Percentiles rank a stretch among this genome's conserved stretches.
These are phyloP conservation scores for Populus hybrid DNA, from an alignment of 441 rosid genomes.

Conservation along the genomic window DNA sequence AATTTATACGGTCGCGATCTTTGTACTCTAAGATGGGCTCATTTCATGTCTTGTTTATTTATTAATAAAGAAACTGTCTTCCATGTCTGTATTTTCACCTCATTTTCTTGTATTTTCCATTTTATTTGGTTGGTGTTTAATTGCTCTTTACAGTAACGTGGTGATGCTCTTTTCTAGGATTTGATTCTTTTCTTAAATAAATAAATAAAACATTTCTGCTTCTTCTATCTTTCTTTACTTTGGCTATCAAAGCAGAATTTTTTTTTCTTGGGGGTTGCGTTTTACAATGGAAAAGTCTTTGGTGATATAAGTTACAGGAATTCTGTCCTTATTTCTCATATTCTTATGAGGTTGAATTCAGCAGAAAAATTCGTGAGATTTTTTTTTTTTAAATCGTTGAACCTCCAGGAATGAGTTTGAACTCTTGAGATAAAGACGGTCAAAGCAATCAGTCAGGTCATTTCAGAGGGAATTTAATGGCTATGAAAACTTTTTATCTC, in stretches of 20 bases:
- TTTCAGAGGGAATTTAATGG: slow-evolving; percentile 44
- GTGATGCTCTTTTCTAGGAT: background rate
- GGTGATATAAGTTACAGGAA: background rate
- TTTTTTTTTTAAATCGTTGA: slow-evolving; percentile 4
- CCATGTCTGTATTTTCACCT: background rate
- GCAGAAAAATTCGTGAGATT: slow-evolving; percentile 15
- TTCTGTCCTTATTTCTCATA: background rate
- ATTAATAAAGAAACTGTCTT: background rate
- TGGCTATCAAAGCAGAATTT: background rate
- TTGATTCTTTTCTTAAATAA: background rate
- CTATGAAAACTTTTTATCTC: slow-evolving; percentile 50
- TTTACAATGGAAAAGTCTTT: slow-evolving; percentile 3
- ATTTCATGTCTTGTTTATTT: background rate
- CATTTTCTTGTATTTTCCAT: background rate
- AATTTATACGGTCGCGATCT: background rate
- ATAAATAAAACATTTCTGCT: background rate
- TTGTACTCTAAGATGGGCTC: background rate
- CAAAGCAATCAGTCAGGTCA: background rate
- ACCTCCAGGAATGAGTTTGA: slow-evolving; percentile 38
- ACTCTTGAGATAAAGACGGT: slow-evolving; percentile 7
- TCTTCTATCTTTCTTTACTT: background rate
- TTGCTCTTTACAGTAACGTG: background rate
- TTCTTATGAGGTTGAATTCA: slow-evolving; percentile 15
- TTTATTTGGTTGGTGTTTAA: background rate
- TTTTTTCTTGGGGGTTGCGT: background rate